phyloP scores from a whole-genome alignment of 2,329 filamentous ascomycete genomes.

The Didymella arachidicola region DNA sequence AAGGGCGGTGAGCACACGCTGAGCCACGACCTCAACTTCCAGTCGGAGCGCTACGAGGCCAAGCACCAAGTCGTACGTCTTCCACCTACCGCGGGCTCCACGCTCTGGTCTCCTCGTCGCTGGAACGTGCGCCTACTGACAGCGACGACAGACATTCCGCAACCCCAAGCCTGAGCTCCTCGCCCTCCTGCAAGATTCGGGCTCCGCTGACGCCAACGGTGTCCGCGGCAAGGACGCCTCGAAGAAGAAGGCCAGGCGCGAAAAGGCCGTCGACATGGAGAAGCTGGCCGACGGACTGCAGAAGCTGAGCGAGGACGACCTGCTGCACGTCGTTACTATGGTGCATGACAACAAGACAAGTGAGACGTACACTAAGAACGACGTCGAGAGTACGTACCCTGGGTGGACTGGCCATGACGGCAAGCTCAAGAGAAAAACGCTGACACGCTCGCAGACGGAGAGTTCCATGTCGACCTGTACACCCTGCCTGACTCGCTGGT shows the following conservation, averaged over 20 bases:
- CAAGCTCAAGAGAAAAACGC: neutral
- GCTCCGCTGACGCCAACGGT: conserved; percentile 72
- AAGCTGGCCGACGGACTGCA: conserved; percentile 92
- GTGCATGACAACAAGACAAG: conserved; percentile 96
- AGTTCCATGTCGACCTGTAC: conserved; percentile 98
- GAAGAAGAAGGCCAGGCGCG: conserved; percentile 79
- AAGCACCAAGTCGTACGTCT: conserved; percentile 74
- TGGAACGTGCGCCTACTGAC: conserved; percentile 11
- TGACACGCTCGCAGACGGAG: conserved; percentile 71
- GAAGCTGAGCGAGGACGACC: conserved; percentile 89
- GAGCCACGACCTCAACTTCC: conserved; percentile 91
- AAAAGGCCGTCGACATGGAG: conserved; percentile 84
- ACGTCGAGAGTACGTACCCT: conserved; percentile 80
- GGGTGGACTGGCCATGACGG: neutral
- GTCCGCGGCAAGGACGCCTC: conserved; percentile 69
- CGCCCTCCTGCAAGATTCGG: conserved; percentile 80
- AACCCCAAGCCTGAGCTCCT: conserved; percentile 91
- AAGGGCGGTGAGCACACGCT: conserved; percentile 84
- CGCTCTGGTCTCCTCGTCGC: neutral
- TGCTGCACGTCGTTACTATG: conserved; percentile 95
- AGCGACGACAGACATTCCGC: conserved; percentile 71
- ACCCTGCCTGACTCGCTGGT: conserved; percentile 90
- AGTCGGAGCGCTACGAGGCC: conserved; percentile 79
- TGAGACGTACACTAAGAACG: conserved; percentile 96
- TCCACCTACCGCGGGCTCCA: neutral